Percentiles rank a stretch among this genome's conserved stretches.
phyloP scores from a whole-genome alignment of 164 flowering plant species.

The Saururus chinensis region DNA sequence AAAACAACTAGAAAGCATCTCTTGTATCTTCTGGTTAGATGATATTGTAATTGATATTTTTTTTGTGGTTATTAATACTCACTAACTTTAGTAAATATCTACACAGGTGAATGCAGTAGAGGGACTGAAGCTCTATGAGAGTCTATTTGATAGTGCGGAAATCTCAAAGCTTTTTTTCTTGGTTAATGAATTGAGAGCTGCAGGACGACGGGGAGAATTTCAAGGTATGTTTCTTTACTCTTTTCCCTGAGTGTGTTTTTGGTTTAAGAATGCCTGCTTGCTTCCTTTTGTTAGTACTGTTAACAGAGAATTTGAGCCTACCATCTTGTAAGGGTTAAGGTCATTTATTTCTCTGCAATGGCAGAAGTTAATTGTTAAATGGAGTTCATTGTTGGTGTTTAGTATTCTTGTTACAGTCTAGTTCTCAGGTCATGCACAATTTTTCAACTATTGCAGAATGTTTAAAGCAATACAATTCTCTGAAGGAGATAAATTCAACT shows the following conservation, averaged over 20 bases:
- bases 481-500: no score
- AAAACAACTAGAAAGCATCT: neutral
- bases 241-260: neutral
- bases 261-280: neutral
- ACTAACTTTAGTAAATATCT: neutral
- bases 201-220: conserved; percentile 65
- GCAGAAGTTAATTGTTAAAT: no score
- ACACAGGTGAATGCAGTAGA: conserved; percentile 69
- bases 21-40: neutral
- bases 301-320: no score
- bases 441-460: no score
- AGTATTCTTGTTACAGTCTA: no score
- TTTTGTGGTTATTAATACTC: neutral
- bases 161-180: conserved; percentile 44
- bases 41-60: neutral
- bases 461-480: no score
- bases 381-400: no score
- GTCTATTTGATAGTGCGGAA: conserved; percentile 38
- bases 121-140: conserved; percentile 64
- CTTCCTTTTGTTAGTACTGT: neutral
- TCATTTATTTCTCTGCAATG: no score
- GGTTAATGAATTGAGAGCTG: conserved; percentile 68
- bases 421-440: no score
- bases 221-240: conserved; percentile 49
- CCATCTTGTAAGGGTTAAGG: no score